phyloP scores from a whole-genome alignment of 176 grass and related monocot genomes.

The Elaeis guineensis region DNA sequence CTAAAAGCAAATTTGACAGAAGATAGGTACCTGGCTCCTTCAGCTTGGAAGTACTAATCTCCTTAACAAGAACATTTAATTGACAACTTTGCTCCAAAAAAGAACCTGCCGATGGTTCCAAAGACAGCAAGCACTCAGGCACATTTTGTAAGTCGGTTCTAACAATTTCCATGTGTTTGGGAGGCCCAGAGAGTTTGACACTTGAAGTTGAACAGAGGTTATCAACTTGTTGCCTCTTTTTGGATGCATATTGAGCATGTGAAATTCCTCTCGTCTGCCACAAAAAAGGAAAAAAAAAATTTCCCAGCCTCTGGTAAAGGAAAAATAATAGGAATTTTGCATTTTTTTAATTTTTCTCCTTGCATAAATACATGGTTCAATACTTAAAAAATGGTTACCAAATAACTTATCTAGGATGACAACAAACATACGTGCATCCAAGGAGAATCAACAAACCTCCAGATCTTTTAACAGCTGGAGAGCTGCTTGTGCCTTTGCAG shows the following conservation, averaged over 20 bases:
- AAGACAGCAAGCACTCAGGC: conserved; percentile 20
- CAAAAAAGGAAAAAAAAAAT: not conserved
- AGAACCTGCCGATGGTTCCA: conserved; percentile 20
- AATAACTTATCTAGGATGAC: not conserved
- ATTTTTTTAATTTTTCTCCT: not conserved
- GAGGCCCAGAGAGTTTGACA: conserved; percentile 28
- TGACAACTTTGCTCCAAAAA: conserved; percentile 15
- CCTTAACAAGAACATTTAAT: conserved; percentile 16
- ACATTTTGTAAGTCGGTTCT: not conserved
- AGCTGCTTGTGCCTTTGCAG: conserved; percentile 1
- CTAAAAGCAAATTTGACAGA: too few relatives aligned
- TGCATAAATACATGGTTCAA: too few relatives aligned
- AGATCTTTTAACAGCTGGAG: not conserved
- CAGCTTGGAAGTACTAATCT: not conserved
- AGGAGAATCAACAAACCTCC: not conserved
- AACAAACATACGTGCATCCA: too few relatives aligned
- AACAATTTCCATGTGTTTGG: too few relatives aligned
- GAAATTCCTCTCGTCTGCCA: conserved; percentile 42
- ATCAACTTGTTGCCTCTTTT: conserved; percentile 20
- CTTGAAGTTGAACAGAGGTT: conserved; percentile 19
- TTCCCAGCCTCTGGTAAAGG: not conserved
- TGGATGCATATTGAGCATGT: conserved; percentile 22
- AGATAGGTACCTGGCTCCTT: conserved; percentile 21
- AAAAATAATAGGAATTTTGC: too few relatives aligned
- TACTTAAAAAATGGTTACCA: too few relatives aligned